Evolutionary conservation across 768 basidiomycete genomes (phyloP), one percentile per base, ranked within the genome.

Genomic region (Gyrodon lividus): DNA sequence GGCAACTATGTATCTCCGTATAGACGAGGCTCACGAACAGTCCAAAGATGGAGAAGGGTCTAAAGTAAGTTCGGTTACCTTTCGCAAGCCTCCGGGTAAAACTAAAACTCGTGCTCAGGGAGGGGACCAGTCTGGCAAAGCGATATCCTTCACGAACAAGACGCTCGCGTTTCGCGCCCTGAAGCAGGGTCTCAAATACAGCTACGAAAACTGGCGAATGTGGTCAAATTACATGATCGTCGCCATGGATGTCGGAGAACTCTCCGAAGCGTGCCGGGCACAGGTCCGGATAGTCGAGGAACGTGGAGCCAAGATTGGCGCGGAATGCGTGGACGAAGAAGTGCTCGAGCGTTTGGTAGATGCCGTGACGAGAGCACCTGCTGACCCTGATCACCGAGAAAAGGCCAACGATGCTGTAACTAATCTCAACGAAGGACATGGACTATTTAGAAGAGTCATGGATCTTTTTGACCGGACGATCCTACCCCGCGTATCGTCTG

Each of bases 171-270:
- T 92, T 77, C 87, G 86, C 16, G 96, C 97, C 2, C 85, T 99
- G 23, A 87, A 89, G 58, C 89, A 92, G 54, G 95, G 97, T 2
- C 78, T 98, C 54, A 86, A 84, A 59, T 82, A 80, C 68, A 81
- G 82, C 43, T 89, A 92, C 66, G 86, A 91, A 23, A 95, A 93
- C 63, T 98, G 96, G 95, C 82, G 92, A 17, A 95, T 99, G 89
- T 99, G 97, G 97, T 78, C 79, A 54, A 99, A 99, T 74, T 98
- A 94, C 75, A 94, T 92, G 87, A 76, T 97, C 62, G 86, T 98
- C 23, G 80, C 91, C 4, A 77, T 97, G 69, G 93, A 98, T 58
- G 89, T 98, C 17, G 96, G 95, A 6, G 94, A 98, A 65, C 77
- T 98, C 43, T 76, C 82, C 1, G 96, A 99, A 64, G 86, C 92